A percentile compares a stretch with the other conserved stretches of the same genome.
Evolutionary conservation across 257 asterid genomes (phyloP).

Genomic region (Salvia hispanica): DNA sequence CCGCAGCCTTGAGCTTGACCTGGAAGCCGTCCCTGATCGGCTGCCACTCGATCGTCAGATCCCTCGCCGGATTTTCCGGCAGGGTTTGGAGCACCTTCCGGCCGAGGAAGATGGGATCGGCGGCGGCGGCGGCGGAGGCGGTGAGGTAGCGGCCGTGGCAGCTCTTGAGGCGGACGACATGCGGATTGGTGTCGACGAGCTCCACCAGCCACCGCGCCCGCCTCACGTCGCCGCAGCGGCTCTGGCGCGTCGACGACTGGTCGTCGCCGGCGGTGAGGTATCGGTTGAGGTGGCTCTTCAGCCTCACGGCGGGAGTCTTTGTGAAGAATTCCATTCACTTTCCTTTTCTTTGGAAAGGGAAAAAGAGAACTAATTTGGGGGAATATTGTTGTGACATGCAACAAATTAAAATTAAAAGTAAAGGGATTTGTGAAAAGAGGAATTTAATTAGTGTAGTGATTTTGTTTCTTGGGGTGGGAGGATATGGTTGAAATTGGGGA

Average conservation of each 20-base stretch:
- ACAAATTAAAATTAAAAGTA: neutral
- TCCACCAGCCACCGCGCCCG: slow-evolving; percentile 86
- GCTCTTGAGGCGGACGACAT: slow-evolving; percentile 68
- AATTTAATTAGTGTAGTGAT: neutral
- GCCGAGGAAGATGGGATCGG: slow-evolving; percentile 64
- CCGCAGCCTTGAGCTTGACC: slow-evolving; percentile 58
- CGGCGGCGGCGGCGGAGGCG: slow-evolving; percentile 39
- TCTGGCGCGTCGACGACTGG: slow-evolving; percentile 64
- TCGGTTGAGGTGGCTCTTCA: slow-evolving; percentile 70
- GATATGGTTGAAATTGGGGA: slow-evolving; percentile 29
- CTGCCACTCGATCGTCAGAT: slow-evolving; percentile 64
- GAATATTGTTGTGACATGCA: neutral
- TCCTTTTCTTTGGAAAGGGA: neutral
- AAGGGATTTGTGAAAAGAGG: slow-evolving; percentile 27
- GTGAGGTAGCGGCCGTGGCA: slow-evolving; percentile 67
- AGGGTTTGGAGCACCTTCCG: slow-evolving; percentile 55
- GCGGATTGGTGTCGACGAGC: slow-evolving; percentile 51
- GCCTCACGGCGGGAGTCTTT: slow-evolving; percentile 59
- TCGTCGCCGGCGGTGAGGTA: slow-evolving; percentile 86
- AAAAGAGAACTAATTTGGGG: neutral
- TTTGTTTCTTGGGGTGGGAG: slow-evolving; percentile 30
- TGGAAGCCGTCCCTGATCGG: slow-evolving; percentile 85
- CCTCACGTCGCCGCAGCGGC: slow-evolving; percentile 58
- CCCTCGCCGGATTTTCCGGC: slow-evolving; percentile 42
- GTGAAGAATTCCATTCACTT: slow-evolving; percentile 57